Evolutionary conservation across 1,139 yeast genomes (phyloP).

Genomic region (Taphrina confusa): DNA sequence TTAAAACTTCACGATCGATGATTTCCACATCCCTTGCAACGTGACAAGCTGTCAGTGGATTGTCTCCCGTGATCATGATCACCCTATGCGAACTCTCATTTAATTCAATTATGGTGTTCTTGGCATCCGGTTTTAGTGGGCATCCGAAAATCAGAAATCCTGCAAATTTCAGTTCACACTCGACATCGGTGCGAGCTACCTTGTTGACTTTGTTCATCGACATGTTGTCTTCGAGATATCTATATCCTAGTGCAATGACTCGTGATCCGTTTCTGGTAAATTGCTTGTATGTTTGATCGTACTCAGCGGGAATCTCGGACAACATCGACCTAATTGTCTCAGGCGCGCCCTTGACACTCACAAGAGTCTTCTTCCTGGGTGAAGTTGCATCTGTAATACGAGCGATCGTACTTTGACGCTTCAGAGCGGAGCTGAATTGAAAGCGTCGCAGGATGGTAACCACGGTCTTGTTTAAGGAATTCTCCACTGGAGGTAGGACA

Average conservation of each 20-base stretch:
- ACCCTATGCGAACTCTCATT: slow-evolving; percentile 93
- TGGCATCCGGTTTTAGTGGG: slow-evolving; percentile 91
- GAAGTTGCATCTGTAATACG: slow-evolving; percentile 48
- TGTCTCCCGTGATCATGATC: slow-evolving; percentile 98
- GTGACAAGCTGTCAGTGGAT: slow-evolving; percentile 96
- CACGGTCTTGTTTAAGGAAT: slow-evolving; percentile 45
- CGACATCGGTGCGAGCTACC: slow-evolving; percentile 71
- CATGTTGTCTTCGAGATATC: slow-evolving; percentile 56
- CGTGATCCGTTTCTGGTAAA: slow-evolving; percentile 96
- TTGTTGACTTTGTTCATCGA: slow-evolving; percentile 35
- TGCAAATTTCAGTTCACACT: slow-evolving; percentile 71
- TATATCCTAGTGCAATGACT: slow-evolving; percentile 90
- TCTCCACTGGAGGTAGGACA: slow-evolving; percentile 37
- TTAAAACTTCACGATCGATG: slow-evolving; percentile 76
- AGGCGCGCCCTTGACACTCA: slow-evolving; percentile 99
- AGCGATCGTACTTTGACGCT: slow-evolving; percentile 93
- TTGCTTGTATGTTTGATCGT: slow-evolving; percentile 83
- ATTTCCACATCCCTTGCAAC: slow-evolving; percentile 93
- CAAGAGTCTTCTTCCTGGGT: slow-evolving; percentile 59
- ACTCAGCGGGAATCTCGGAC: slow-evolving; percentile 66
- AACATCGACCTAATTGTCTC: slow-evolving; percentile 87
- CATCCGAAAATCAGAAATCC: slow-evolving; percentile 97
- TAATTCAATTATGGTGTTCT: slow-evolving; percentile 85
- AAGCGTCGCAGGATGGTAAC: slow-evolving; percentile 84
- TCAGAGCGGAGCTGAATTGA: slow-evolving; percentile 93